Conservation (phyloP, 1,284 basidiomycete genomes). For the Ceratobasidium sp. region DNA sequence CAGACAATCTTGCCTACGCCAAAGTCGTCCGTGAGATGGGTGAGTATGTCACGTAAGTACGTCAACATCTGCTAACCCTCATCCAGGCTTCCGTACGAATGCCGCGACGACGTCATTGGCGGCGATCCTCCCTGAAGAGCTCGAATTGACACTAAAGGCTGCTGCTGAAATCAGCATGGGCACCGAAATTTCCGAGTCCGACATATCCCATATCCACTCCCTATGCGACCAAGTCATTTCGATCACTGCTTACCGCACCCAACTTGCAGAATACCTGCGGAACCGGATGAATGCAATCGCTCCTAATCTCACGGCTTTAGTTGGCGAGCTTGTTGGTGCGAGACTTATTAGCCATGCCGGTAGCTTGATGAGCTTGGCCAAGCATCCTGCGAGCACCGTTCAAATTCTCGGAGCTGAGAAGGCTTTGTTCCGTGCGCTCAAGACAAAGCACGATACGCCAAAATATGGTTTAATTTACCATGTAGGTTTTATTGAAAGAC, state of each 20-base stretch:
- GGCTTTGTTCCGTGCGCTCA: constrained; percentile 96
- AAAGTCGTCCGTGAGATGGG: constrained; percentile 91
- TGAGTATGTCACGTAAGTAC: constrained; percentile 52
- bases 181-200: constrained; percentile 96
- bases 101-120: constrained; percentile 87
- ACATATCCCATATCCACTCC: constrained; percentile 94
- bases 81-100: constrained; percentile 90
- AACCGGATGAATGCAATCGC: constrained; percentile 98
- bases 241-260: constrained; percentile 92
- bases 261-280: constrained; percentile 93
- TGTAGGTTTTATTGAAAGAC: constrained; percentile 59
- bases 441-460: constrained; percentile 99
- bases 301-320: constrained; percentile 94
- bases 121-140: constrained; percentile 92
- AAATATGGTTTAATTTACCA: constrained; percentile 99
- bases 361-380: constrained; percentile 91
- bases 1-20: constrained; percentile 96
- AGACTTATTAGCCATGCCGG: constrained; percentile 97
- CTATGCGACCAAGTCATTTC: constrained; percentile 98
- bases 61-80: neutral
- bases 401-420: constrained; percentile 99
- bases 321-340: constrained; percentile 97
- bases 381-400: constrained; percentile 97
- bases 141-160: constrained; percentile 90
- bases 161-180: constrained; percentile 98